Conservation (phyloP, 1,284 basidiomycete species). For the Trametes polyzona region DNA sequence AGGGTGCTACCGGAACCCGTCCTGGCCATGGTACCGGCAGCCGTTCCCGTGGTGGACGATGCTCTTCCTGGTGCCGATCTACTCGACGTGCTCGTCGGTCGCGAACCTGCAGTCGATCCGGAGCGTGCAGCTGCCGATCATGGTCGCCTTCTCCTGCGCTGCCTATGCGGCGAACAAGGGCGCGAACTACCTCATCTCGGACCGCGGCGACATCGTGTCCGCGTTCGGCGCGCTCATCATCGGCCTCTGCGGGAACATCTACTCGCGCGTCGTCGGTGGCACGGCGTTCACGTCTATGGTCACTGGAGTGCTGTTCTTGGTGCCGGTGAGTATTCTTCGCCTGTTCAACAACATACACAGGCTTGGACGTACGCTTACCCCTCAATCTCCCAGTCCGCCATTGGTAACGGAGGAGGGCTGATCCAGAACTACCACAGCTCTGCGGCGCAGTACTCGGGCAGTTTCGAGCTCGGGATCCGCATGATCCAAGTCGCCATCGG, state of each 20-base stretch:
- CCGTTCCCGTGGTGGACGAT: conserved; percentile 78
- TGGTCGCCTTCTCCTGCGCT: conserved; percentile 80
- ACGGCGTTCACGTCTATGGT: conserved; percentile 90
- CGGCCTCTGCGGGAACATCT: conserved; percentile 80
- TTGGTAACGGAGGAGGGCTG: conserved; percentile 84
- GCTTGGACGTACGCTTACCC: background rate
- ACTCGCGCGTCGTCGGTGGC: conserved; percentile 77
- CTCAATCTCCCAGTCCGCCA: conserved; percentile 62
- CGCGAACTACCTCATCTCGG: conserved; percentile 41
- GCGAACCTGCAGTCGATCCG: conserved; percentile 75
- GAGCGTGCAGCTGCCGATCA: conserved; percentile 73
- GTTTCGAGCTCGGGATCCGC: conserved; percentile 68
- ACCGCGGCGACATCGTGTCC: conserved; percentile 60
- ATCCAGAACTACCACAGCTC: conserved; percentile 69
- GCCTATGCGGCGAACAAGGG: conserved; percentile 71
- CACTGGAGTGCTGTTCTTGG: conserved; percentile 84
- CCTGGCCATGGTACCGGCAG: conserved; percentile 79
- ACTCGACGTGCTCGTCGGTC: conserved; percentile 78
- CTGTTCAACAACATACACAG: background rate
- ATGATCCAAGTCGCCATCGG: conserved; percentile 90
- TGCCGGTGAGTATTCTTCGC: conserved; percentile 67
- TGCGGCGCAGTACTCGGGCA: conserved; percentile 68
- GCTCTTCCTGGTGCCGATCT: conserved; percentile 79
- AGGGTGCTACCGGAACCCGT: conserved; percentile 76
- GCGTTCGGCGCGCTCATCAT: conserved; percentile 83